Percentiles rank a stretch among this genome's conserved stretches.
phyloP scores from a whole-genome alignment of 176 grass and related monocot genomes.

The Tillandsia leiboldiana region DNA sequence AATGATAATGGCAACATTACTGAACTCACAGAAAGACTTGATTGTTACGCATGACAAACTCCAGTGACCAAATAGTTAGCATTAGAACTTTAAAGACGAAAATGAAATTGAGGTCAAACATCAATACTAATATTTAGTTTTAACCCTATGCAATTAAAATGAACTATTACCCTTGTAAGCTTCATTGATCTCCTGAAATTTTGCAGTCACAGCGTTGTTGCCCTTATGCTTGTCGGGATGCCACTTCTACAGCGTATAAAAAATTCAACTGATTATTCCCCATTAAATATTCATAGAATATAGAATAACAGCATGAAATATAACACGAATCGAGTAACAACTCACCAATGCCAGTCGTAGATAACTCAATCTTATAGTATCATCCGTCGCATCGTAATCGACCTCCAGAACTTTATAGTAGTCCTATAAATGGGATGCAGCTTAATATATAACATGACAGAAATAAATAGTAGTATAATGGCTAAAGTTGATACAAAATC shows the following conservation, averaged over 20 bases:
- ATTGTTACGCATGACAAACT: too few relatives aligned
- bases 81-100: neutral
- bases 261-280: slow-evolving; percentile 5
- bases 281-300: neutral
- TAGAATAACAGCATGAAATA: too few relatives aligned
- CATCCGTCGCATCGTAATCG: slow-evolving; percentile 62
- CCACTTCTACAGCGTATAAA: slow-evolving; percentile 35
- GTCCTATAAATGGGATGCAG: slow-evolving; percentile 35
- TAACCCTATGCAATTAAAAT: neutral
- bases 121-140: too few relatives aligned
- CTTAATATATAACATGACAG: neutral
- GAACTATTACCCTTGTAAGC: slow-evolving; percentile 45
- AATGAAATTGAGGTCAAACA: neutral
- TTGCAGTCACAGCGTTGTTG: slow-evolving; percentile 50
- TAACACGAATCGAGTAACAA: neutral
- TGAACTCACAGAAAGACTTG: too few relatives aligned
- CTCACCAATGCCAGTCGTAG: slow-evolving; percentile 58
- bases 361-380: slow-evolving; percentile 71
- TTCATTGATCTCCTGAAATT: slow-evolving; percentile 81
- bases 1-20: too few relatives aligned
- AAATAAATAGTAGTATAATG: too few relatives aligned
- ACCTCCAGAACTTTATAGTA: slow-evolving; percentile 73
- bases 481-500: too few relatives aligned
- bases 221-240: slow-evolving; percentile 73
- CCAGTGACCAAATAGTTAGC: too few relatives aligned